These are phyloP conservation scores for Backusella macrospora DNA, from an alignment of 192 early-diverging fungal genomes.

Conservation along the genomic window DNA sequence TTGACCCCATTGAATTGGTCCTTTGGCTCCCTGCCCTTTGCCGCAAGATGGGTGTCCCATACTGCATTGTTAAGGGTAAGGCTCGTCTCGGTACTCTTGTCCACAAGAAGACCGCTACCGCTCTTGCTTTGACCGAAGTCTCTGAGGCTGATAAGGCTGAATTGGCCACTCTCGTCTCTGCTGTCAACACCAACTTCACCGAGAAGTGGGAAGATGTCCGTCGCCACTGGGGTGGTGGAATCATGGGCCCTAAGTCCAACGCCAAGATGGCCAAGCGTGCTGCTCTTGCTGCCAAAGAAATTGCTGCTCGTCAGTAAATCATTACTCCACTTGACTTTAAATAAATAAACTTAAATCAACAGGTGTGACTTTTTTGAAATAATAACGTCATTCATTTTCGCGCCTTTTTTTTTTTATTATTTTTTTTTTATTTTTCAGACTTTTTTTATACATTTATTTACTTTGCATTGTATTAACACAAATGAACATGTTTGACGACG, in stretches of 20 bases:
- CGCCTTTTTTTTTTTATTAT: background rate
- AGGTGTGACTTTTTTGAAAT: background rate
- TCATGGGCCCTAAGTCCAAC: conserved; percentile 91
- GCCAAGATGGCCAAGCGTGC: conserved; percentile 77
- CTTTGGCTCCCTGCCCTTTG: conserved; percentile 98
- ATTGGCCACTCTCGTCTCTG: conserved; percentile 80
- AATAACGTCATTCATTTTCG: background rate
- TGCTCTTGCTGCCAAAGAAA: conserved; percentile 49
- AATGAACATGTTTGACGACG: conserved; percentile 24
- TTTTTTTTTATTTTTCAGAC: background rate
- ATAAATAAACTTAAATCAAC: background rate
- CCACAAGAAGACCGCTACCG: conserved; percentile 99
- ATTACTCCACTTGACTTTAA: background rate
- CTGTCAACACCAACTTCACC: conserved; percentile 93
- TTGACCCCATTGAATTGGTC: conserved; percentile 99
- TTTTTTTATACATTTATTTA: conserved; percentile 7
- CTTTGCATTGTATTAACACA: background rate
- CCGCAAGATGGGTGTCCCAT: conserved; percentile 99
- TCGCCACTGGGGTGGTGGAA: conserved; percentile 95
- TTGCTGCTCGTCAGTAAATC: conserved; percentile 40
- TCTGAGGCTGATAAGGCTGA: conserved; percentile 92
- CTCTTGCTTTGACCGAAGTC: conserved; percentile 90
- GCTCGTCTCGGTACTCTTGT: conserved; percentile 95
- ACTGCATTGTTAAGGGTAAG: conserved; percentile 98
- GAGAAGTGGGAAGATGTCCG: conserved; percentile 91